These are phyloP conservation scores for Fomitopsis serialis DNA, from an alignment of 768 basidiomycete genomes.

Conservation along the genomic window DNA sequence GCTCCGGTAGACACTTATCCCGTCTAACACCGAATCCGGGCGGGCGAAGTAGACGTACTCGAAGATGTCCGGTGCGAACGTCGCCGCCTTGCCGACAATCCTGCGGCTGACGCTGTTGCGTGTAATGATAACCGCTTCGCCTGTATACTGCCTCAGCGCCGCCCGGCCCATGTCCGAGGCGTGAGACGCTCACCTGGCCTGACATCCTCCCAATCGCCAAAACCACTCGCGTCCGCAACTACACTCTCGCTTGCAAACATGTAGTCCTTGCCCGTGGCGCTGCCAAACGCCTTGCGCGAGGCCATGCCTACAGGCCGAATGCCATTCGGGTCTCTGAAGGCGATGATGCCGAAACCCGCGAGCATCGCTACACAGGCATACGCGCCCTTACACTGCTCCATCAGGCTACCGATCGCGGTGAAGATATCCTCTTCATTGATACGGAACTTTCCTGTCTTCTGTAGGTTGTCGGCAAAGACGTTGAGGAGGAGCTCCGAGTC, in stretches of 20 bases:
- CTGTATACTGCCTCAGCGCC: slow-evolving; percentile 30
- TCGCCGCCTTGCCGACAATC: slow-evolving; percentile 60
- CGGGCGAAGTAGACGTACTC: slow-evolving; percentile 99
- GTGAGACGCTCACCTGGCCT: slow-evolving; percentile 59
- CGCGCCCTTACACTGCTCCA: slow-evolving; percentile 84
- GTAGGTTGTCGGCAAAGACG: slow-evolving; percentile 95
- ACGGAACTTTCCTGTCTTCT: slow-evolving; percentile 97
- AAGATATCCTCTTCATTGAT: slow-evolving; percentile 99
- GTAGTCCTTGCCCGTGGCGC: slow-evolving; percentile 65
- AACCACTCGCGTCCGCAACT: slow-evolving; percentile 91
- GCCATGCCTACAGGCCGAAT: slow-evolving; percentile 92
- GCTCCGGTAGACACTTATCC: slow-evolving; percentile 94
- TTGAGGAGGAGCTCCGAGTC: slow-evolving; percentile 97
- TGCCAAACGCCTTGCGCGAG: slow-evolving; percentile 46
- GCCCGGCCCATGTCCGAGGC: slow-evolving; percentile 2
- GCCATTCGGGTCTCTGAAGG: slow-evolving; percentile 96
- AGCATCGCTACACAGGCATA: slow-evolving; percentile 99
- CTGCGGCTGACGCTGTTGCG: slow-evolving; percentile 70
- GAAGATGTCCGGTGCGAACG: slow-evolving; percentile 96
- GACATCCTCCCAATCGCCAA: slow-evolving; percentile 90
- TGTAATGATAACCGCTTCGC: slow-evolving; percentile 96
- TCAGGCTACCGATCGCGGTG: slow-evolving; percentile 85
- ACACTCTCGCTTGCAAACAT: slow-evolving; percentile 93
- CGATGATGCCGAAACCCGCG: slow-evolving; percentile 97
- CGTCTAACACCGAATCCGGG: slow-evolving; percentile 95